Evolutionary conservation across 2,329 filamentous ascomycete genomes (phyloP).

Genomic region (Ceratocystis alfenasii): DNA sequence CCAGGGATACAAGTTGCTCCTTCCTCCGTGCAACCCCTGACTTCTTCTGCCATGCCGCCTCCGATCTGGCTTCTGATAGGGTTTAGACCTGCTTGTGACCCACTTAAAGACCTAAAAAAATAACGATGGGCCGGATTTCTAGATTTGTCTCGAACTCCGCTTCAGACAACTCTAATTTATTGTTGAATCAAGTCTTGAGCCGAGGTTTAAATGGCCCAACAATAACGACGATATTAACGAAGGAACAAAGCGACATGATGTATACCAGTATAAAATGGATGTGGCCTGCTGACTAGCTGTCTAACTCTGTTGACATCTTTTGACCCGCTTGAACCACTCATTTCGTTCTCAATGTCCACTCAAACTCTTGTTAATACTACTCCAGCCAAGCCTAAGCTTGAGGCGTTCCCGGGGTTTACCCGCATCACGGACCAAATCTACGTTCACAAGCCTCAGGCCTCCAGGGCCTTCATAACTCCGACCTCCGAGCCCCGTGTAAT

Average conservation of each 20-base stretch:
- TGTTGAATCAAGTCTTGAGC: neutral
- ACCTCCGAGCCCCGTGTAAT: slow-evolving; percentile 34
- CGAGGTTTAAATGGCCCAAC: neutral
- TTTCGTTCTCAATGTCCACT: neutral
- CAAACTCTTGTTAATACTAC: neutral
- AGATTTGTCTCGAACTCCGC: neutral
- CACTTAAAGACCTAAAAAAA: neutral
- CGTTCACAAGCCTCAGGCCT: slow-evolving; percentile 31
- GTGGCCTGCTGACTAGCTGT: too few species aligned
- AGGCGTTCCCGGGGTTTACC: slow-evolving; percentile 35
- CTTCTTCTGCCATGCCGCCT: neutral
- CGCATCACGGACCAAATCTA: slow-evolving; percentile 38
- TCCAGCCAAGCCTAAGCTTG: slow-evolving; percentile 21
- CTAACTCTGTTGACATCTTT: too few species aligned
- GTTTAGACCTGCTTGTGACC: neutral
- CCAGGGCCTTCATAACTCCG: slow-evolving; percentile 12
- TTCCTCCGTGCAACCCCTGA: neutral
- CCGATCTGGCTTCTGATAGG: neutral
- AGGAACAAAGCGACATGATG: neutral
- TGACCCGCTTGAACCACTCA: too few species aligned
- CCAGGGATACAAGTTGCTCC: neutral
- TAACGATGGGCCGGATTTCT: neutral
- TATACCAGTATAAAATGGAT: neutral
- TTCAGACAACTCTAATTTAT: too few species aligned
- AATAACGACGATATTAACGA: neutral